A percentile compares a stretch with the other conserved stretches of the same genome.
phyloP scores from a whole-genome alignment of 257 asterid species.

The Solanum microdontum region DNA sequence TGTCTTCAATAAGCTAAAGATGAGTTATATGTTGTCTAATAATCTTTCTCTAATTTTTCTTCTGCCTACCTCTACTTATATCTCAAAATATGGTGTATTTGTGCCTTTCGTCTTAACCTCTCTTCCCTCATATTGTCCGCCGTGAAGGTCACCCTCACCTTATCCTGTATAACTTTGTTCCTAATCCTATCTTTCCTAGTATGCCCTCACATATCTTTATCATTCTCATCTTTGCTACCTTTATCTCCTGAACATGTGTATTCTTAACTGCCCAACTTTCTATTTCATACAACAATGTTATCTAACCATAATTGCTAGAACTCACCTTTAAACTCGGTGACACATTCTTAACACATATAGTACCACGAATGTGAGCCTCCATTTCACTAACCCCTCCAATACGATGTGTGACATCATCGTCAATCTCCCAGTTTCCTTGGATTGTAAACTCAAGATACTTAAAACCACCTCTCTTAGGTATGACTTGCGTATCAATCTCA shows the following conservation, averaged over 20 bases:
- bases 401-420: not conserved
- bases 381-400: not conserved
- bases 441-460: not conserved
- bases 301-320: not conserved
- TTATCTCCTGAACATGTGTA: not conserved
- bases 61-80: not conserved
- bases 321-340: not conserved
- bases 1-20: not conserved
- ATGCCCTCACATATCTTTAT: not conserved
- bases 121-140: not conserved
- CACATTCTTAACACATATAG: not conserved
- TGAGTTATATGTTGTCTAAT: not conserved
- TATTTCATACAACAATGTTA: not conserved
- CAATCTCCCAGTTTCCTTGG: not conserved
- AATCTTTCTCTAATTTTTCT: not conserved
- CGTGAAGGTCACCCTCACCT: not conserved
- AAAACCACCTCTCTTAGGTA: not conserved
- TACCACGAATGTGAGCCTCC: not conserved
- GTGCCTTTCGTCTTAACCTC: not conserved
- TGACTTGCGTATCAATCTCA: not conserved
- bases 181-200: not conserved
- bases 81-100: not conserved
- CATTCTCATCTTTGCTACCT: not conserved
- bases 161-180: not conserved
- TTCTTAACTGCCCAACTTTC: not conserved